Percentiles rank a stretch among this genome's conserved stretches.
Conservation (phyloP, 352 stramenopile genomes). For the Globisporangium canariense region DNA sequence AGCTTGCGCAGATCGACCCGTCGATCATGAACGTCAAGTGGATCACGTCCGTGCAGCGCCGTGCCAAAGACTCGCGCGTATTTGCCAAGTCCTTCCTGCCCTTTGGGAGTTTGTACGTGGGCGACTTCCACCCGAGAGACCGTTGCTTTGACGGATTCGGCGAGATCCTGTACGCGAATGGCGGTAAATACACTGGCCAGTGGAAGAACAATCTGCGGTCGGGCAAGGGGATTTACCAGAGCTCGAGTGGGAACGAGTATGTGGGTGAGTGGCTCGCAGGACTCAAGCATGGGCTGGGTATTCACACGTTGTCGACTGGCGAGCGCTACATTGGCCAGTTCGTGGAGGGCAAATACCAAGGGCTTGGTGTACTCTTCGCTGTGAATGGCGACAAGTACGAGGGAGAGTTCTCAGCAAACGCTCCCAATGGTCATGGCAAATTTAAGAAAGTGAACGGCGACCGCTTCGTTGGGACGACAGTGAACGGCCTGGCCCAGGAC, state of each 20-base stretch:
- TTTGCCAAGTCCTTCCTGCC: slow-evolving; percentile 69
- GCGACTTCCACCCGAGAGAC: slow-evolving; percentile 48
- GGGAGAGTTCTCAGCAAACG: slow-evolving; percentile 48
- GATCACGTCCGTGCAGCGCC: slow-evolving; percentile 48
- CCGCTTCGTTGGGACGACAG: slow-evolving; percentile 62
- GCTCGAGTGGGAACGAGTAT: slow-evolving; percentile 53
- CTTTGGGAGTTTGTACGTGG: slow-evolving; percentile 71
- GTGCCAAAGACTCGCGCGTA: slow-evolving; percentile 24
- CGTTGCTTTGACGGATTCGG: slow-evolving; percentile 76
- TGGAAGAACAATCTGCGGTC: slow-evolving; percentile 72
- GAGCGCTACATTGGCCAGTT: slow-evolving; percentile 89
- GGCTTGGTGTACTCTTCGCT: slow-evolving; percentile 52
- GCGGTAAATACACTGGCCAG: slow-evolving; percentile 81
- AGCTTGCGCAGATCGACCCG: slow-evolving; percentile 24
- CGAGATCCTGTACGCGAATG: slow-evolving; percentile 80
- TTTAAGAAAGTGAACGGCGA: slow-evolving; percentile 73
- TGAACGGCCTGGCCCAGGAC: slow-evolving; percentile 62
- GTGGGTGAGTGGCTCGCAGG: slow-evolving; percentile 72
- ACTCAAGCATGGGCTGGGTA: slow-evolving; percentile 75
- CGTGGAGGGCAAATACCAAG: slow-evolving; percentile 67
- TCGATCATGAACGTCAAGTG: slow-evolving; percentile 40
- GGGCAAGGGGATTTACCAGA: slow-evolving; percentile 66
- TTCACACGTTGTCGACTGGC: slow-evolving; percentile 70
- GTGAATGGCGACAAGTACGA: slow-evolving; percentile 85
- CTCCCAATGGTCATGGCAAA: slow-evolving; percentile 52